Conservation (phyloP, 495 filamentous ascomycete genomes). For the Penicillium canescens region DNA sequence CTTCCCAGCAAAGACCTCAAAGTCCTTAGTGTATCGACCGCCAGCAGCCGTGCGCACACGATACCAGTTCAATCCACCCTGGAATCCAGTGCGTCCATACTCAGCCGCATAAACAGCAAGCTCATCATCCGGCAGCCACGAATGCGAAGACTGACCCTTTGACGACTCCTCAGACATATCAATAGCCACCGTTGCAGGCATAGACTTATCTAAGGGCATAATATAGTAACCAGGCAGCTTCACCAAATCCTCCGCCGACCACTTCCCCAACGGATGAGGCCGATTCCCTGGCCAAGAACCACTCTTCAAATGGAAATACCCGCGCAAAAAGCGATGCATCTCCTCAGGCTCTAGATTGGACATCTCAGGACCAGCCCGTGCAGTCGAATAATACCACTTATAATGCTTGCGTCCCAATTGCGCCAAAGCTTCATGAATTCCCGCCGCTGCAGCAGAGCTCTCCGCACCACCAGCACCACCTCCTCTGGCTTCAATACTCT, state of each 20-base stretch:
- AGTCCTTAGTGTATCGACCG: slow-evolving; percentile 42
- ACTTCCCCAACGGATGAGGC: slow-evolving; percentile 51
- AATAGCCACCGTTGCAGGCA: slow-evolving; percentile 55
- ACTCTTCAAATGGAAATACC: slow-evolving; percentile 69
- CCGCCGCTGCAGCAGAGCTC: slow-evolving; percentile 15
- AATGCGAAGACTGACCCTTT: slow-evolving; percentile 20
- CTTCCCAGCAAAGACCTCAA: slow-evolving; percentile 60
- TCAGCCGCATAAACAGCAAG: slow-evolving; percentile 61
- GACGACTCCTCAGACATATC: slow-evolving; percentile 54
- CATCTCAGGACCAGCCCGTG: slow-evolving; percentile 59
- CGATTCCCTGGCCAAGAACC: slow-evolving; percentile 58
- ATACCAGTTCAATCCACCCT: slow-evolving; percentile 73
- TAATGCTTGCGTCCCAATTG: slow-evolving; percentile 61
- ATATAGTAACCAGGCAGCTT: slow-evolving; percentile 69
- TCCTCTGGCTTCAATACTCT: slow-evolving; percentile 6
- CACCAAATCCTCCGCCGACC: slow-evolving; percentile 55
- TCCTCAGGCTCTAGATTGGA: slow-evolving; percentile 46
- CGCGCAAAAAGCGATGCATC: slow-evolving; percentile 58
- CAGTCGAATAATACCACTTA: slow-evolving; percentile 67
- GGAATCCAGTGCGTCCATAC: slow-evolving; percentile 66
- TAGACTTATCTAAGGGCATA: slow-evolving; percentile 57
- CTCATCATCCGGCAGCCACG: slow-evolving; percentile 58
- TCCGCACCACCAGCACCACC: slow-evolving; percentile 32
- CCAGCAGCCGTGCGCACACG: slow-evolving; percentile 54
- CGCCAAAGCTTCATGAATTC: slow-evolving; percentile 56